These are phyloP conservation scores for Coccinonectria pachysandricola DNA, from an alignment of 2,329 filamentous ascomycete genomes.

Conservation along the genomic window DNA sequence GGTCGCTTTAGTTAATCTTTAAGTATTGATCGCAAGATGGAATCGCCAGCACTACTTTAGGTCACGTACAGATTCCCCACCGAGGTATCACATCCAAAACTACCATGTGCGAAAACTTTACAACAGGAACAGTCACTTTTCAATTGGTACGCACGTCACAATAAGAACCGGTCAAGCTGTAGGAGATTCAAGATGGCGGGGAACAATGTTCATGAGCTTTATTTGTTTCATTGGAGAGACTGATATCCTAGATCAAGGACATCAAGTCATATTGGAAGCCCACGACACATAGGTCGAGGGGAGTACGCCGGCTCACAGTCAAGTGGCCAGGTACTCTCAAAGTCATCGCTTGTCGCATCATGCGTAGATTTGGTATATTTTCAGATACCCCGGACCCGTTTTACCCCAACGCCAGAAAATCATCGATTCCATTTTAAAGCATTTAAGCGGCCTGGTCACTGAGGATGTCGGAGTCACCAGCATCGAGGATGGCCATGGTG, in stretches of 20 bases:
- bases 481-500: constrained; percentile 94
- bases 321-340: constrained; percentile 13
- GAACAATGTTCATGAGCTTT: constrained; percentile 27
- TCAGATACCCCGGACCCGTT: constrained; percentile 25
- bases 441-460: constrained; percentile 59
- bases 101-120: too few species aligned
- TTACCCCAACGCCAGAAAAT: constrained; percentile 35
- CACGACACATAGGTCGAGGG: constrained; percentile 17
- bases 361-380: constrained; percentile 29
- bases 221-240: constrained; percentile 25
- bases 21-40: too few species aligned
- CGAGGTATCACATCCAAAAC: too few species aligned
- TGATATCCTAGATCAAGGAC: constrained; percentile 9
- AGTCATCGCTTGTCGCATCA: constrained; percentile 24
- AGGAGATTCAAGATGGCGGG: constrained; percentile 12
- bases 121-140: too few species aligned
- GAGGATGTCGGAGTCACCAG: constrained; percentile 97
- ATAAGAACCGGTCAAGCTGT: too few species aligned
- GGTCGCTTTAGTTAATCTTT: too few species aligned
- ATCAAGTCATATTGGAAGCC: constrained; percentile 15
- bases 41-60: too few species aligned
- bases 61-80: too few species aligned
- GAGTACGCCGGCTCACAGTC: constrained; percentile 9
- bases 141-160: too few species aligned
- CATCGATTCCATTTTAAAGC: constrained; percentile 16